Evolutionary conservation across 768 basidiomycete species (phyloP), one percentile per base, ranked within the genome.

Genomic region (Exsudoporus frostii): DNA sequence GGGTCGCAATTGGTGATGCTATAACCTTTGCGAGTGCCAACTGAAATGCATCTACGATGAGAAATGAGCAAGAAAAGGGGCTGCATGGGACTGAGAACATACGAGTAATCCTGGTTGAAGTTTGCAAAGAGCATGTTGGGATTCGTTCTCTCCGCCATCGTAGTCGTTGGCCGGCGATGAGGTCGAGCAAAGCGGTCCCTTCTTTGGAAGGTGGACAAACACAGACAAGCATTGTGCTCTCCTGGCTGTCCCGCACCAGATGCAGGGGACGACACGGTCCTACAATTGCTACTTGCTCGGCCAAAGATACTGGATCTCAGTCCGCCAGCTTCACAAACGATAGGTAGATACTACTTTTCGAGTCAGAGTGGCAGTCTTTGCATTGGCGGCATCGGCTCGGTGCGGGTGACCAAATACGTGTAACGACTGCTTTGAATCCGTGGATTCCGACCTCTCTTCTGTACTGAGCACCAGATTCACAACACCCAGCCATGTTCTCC

Each of bases 31-130:
- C 90, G 83, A 33, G 96, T 96, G 0, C 96, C 97, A 17, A 98
- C 90, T 4, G 93, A 93, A 54, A 98, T 84, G 67, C 95, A 98
- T 58, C 90, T 85, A 52, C 25, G 24, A 51, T 29, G 24, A 8
- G 20, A 14, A 43, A 52, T 61, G 25, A 61, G 54, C 19, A 36
- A 33, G 34, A 11, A 27, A 25, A 20, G 5, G 19, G 38, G 11
- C 15, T 27, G 9, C 13, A 30, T 29, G 17, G 30, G 33, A 7
- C 4, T 39, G 0, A 0, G 17, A 20, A 66, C 88, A 51, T 70
- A 94, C 85, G 92, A 93, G 71, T 92, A 95, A 69, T 98, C 95
- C 66, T 98, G 96, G 72, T 98, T 98, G 79, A 98, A 98, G 74
- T 94, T 96, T 44, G 91, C 91, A 60, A 91, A 92, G 39, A 92